Evolutionary conservation across 331 rosid genomes (phyloP).

Genomic region (Malus hybrid): DNA sequence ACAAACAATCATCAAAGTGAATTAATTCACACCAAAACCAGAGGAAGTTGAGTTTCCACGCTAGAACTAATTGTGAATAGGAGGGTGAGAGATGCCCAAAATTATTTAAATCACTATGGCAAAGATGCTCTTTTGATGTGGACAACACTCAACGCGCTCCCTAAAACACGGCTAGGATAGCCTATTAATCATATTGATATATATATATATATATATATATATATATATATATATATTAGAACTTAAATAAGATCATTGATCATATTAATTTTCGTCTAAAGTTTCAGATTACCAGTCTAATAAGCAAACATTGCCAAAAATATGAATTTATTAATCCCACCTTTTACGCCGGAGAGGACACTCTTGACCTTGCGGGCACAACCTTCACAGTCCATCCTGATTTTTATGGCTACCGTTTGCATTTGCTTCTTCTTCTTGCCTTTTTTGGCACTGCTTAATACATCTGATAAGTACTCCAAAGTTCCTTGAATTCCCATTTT

Average conservation of each 20-base stretch:
- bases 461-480: conserved; percentile 63
- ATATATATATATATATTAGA: too few species aligned
- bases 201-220: too few species aligned
- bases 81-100: background rate
- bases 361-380: conserved; percentile 83
- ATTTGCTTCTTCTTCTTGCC: conserved; percentile 61
- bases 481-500: conserved; percentile 79
- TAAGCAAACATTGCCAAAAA: background rate
- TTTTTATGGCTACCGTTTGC: conserved; percentile 74
- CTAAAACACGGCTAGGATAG: too few species aligned
- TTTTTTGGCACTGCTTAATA: conserved; percentile 39
- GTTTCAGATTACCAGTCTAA: background rate
- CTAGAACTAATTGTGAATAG: background rate
- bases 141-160: too few species aligned
- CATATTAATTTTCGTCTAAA: too few species aligned
- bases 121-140: too few species aligned
- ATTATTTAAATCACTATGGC: too few species aligned
- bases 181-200: too few species aligned
- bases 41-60: background rate
- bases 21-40: background rate
- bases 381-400: conserved; percentile 97
- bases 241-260: too few species aligned
- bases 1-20: background rate
- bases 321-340: conserved; percentile 15
- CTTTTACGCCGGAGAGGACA: conserved; percentile 81